Conservation (phyloP, 2,329 filamentous ascomycete genomes). For the Hortaea werneckii region DNA sequence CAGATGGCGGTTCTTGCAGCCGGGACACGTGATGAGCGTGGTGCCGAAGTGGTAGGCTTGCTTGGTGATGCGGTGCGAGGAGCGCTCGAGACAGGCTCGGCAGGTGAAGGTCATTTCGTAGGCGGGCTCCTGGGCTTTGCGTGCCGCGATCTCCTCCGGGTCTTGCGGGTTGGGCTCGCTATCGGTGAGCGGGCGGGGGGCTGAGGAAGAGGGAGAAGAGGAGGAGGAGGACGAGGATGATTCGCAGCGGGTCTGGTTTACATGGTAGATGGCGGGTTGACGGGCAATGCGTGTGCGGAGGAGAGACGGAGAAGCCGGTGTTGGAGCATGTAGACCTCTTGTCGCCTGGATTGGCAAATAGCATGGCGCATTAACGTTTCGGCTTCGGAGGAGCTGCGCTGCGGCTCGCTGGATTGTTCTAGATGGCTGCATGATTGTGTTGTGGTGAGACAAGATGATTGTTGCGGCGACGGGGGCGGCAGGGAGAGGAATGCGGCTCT, state of each 20-base stretch:
- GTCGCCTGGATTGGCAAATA: slow-evolving; percentile 13
- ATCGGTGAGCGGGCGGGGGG: slow-evolving; percentile 20
- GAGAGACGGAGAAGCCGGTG: slow-evolving; percentile 7
- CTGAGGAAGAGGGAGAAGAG: not conserved
- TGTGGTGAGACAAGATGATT: not conserved
- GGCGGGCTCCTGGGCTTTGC: slow-evolving; percentile 47
- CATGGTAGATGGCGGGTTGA: not conserved
- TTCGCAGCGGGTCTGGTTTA: slow-evolving; percentile 6
- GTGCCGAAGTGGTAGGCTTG: slow-evolving; percentile 91
- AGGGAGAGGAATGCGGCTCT: not conserved
- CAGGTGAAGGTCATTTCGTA: slow-evolving; percentile 92
- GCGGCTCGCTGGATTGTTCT: not conserved
- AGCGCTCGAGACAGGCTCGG: slow-evolving; percentile 62
- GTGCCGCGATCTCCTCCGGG: slow-evolving; percentile 27
- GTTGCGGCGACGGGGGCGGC: not conserved
- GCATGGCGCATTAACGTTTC: not conserved
- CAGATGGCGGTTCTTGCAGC: slow-evolving; percentile 76
- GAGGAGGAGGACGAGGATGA: slow-evolving; percentile 1
- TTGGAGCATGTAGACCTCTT: not conserved
- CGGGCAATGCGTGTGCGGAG: slow-evolving; percentile 5
- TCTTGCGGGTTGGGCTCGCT: slow-evolving; percentile 13
- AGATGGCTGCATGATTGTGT: slow-evolving; percentile 1
- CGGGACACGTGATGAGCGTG: slow-evolving; percentile 77
- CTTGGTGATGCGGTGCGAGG: slow-evolving; percentile 78
- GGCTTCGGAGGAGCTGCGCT: not conserved